Evolutionary conservation across 2,329 filamentous ascomycete species (phyloP).

Genomic region (Tolypocladium amazonense): DNA sequence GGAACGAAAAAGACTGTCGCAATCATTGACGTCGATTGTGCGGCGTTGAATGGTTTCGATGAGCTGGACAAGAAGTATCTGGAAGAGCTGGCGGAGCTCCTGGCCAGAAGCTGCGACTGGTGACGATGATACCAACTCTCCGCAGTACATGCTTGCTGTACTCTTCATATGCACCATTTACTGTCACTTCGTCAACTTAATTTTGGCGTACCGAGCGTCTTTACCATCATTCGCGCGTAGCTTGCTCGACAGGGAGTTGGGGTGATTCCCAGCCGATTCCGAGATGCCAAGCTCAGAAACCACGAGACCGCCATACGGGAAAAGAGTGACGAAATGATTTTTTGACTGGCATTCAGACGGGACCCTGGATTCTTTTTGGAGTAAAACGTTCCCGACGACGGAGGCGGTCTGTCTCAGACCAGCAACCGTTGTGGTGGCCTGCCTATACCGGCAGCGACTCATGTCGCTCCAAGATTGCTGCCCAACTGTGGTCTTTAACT

Average conservation of each 20-base stretch:
- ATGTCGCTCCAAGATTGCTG: not conserved
- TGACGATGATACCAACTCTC: conserved; percentile 10
- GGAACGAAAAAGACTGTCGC: conserved; percentile 44
- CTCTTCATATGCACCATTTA: not conserved
- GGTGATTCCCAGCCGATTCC: not conserved
- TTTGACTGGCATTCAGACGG: not conserved
- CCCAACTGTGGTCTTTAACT: not conserved
- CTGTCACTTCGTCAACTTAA: not conserved
- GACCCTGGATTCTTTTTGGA: not conserved
- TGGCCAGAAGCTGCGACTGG: conserved; percentile 58
- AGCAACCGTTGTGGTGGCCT: not conserved
- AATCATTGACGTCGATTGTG: conserved; percentile 74
- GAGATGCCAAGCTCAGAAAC: not conserved
- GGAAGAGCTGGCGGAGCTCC: conserved; percentile 52
- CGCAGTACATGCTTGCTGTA: not conserved
- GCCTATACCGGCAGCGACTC: not conserved
- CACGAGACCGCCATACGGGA: not conserved
- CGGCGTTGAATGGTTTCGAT: conserved; percentile 55
- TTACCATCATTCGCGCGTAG: not conserved
- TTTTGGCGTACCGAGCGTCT: not conserved
- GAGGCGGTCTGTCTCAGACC: not conserved
- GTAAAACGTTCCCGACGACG: not conserved
- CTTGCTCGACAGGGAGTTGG: not conserved
- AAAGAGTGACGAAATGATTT: not conserved
- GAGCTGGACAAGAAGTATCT: conserved; percentile 54